These are phyloP conservation scores for Leccinum rimulosum DNA, from an alignment of 768 basidiomycete species.

Conservation along the genomic window DNA sequence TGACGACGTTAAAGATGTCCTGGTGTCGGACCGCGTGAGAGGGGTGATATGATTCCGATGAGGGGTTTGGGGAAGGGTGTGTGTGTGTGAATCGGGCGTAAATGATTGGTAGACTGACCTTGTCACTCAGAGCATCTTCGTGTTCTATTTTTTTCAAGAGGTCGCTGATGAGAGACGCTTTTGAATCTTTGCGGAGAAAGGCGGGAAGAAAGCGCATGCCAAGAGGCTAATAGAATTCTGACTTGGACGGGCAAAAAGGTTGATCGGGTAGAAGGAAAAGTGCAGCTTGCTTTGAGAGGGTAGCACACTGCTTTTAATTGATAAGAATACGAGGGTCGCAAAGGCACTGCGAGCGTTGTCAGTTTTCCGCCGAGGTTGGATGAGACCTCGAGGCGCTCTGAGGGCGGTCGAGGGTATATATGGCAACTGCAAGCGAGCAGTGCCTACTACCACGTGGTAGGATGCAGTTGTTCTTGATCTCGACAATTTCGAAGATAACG, in stretches of 20 bases:
- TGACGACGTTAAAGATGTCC: slow-evolving; percentile 30
- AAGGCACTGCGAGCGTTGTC: slow-evolving; percentile 13
- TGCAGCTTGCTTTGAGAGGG: slow-evolving; percentile 5
- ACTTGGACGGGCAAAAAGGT: background rate
- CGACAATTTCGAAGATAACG: background rate
- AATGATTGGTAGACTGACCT: slow-evolving; percentile 12
- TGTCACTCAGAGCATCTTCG: slow-evolving; percentile 24
- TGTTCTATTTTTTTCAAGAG: slow-evolving; percentile 22
- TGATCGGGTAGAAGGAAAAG: slow-evolving; percentile 11
- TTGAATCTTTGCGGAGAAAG: slow-evolving; percentile 28
- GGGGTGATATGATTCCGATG: background rate
- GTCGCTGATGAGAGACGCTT: slow-evolving; percentile 20
- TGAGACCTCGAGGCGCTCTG: slow-evolving; percentile 14
- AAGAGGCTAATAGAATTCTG: background rate
- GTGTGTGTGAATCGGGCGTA: background rate
- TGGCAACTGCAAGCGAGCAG: background rate
- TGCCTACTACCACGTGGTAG: background rate
- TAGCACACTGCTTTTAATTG: slow-evolving; percentile 14
- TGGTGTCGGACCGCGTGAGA: slow-evolving; percentile 6
- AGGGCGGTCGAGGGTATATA: slow-evolving; percentile 9
- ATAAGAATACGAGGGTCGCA: background rate
- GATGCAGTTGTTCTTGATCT: background rate
- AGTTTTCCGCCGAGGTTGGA: slow-evolving; percentile 10
- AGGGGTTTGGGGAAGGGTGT: background rate
- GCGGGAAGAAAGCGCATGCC: slow-evolving; percentile 28